Base-by-base conservation (phyloP, 1,284 basidiomycete species). In the Rugosomyces carneus region DNA sequence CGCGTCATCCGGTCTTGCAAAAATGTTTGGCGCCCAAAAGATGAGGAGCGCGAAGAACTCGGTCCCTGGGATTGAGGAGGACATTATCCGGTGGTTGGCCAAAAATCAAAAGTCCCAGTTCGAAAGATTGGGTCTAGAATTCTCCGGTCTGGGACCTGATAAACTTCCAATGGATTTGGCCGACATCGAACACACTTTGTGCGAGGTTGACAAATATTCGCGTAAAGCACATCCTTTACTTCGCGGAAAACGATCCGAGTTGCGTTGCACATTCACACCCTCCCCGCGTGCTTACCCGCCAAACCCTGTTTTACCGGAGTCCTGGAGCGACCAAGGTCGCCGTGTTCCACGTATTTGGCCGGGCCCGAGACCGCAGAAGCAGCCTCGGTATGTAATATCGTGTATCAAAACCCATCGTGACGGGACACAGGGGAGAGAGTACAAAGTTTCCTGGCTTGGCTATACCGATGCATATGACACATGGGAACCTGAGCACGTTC, bases 161-260 rank as follows among this genome's bases (percentile, higher is more conserved):
- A 50, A 57, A 15, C 62, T 71, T 6, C 67, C 66, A 2, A 71
- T 81, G 66, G 69, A 72, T 52, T 58, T 82, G n/a, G 69, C 71
- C 8, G 80, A 82, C 55, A 68, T 84, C 44, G 83, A 85, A 60
- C 82, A 85, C 55, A 71, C 76, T 0, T 59, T 84, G 15, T 85
- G 82, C 57, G 82, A 85, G 53, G 65, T 81, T 18, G 78, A 82
- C 63, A 84, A 84, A 57, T 84, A 83, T 50, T 63, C 74, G 16
- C 74, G 81, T n/a, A 61, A 62, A 15, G 63, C 58, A 9, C 69
- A 71, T 53, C 69, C 69, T 2, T 38, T 55, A 18, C 54, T 72
- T 29, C 64, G 60, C 48, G 70, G 67, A 23, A 66, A 58, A 45
- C 57, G 65, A 11, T 59, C 52, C 3, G 55, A 66, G 39, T 48